Evolutionary conservation across 805 yeast species (phyloP).

Genomic region (Hanseniaspora valbyensis): DNA sequence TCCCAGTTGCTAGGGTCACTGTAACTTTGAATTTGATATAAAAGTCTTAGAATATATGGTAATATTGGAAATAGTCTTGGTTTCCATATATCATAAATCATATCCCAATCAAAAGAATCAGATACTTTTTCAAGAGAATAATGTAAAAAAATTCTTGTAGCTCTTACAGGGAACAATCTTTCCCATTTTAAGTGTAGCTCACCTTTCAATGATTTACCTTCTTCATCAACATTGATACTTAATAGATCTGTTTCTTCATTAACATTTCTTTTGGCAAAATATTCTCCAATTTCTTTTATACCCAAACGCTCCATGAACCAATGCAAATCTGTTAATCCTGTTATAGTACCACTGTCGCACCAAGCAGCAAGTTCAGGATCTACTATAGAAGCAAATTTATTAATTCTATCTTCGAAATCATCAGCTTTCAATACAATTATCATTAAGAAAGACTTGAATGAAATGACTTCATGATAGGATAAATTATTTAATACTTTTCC

Average conservation of each 20-base stretch:
- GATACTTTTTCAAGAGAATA: slow-evolving; percentile 86
- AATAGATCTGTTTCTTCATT: slow-evolving; percentile 64
- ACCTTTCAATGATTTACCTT: slow-evolving; percentile 63
- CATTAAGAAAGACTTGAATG: slow-evolving; percentile 80
- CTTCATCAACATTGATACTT: slow-evolving; percentile 78
- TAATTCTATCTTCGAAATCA: slow-evolving; percentile 52
- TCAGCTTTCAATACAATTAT: slow-evolving; percentile 86
- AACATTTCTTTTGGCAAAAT: slow-evolving; percentile 73
- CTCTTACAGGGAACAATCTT: slow-evolving; percentile 85
- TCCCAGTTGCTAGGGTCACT: slow-evolving; percentile 90
- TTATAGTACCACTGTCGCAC: slow-evolving; percentile 84
- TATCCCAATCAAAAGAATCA: slow-evolving; percentile 61
- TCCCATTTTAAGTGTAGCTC: slow-evolving; percentile 87
- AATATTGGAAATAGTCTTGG: slow-evolving; percentile 86
- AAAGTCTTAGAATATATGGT: slow-evolving; percentile 77
- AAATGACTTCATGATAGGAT: slow-evolving; percentile 83
- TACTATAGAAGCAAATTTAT: slow-evolving; percentile 72
- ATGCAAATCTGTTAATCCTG: slow-evolving; percentile 77
- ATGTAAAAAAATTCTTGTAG: slow-evolving; percentile 88
- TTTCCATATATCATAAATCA: slow-evolving; percentile 68
- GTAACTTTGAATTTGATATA: slow-evolving; percentile 86
- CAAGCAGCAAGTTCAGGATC: slow-evolving; percentile 89
- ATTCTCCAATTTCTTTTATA: slow-evolving; percentile 82
- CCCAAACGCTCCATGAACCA: slow-evolving; percentile 99
- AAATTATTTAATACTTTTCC: slow-evolving; percentile 61